Conservation (phyloP, 805 yeast genomes). For the Zygosaccharomyces kombuchaensis region DNA sequence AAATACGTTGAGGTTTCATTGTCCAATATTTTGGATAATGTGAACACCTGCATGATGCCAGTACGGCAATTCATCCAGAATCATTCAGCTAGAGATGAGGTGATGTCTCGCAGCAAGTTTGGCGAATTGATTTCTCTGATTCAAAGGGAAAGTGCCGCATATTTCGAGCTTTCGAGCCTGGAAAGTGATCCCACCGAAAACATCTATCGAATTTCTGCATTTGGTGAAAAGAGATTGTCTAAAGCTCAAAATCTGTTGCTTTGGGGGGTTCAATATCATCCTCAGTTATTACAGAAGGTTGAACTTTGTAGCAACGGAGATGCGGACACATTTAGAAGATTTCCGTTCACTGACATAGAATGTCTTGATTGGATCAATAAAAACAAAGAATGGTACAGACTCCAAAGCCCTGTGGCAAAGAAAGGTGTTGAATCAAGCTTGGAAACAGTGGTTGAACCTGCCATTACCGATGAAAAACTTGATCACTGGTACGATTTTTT, state of each 20-base stretch:
- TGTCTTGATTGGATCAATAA: conserved; percentile 28
- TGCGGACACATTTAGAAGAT: conserved; percentile 12
- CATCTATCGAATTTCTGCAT: conserved; percentile 24
- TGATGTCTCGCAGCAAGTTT: conserved; percentile 3
- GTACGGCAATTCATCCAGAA: conserved; percentile 15
- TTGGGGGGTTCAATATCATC: conserved; percentile 26
- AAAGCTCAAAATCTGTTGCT: conserved; percentile 25
- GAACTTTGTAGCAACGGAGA: conserved; percentile 9
- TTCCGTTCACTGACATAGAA: conserved; percentile 27
- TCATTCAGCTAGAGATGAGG: conserved; percentile 15
- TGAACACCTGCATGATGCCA: conserved; percentile 17
- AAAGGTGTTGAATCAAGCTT: background rate
- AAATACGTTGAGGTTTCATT: conserved; percentile 32
- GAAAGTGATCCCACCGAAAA: conserved; percentile 12
- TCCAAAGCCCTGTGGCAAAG: conserved; percentile 17
- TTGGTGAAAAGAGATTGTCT: conserved; percentile 27
- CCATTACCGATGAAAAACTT: conserved; percentile 12
- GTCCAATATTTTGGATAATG: conserved; percentile 28
- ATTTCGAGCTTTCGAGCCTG: conserved; percentile 14
- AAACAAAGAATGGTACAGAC: conserved; percentile 25
- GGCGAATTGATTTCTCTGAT: conserved; percentile 19
- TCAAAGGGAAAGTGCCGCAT: conserved; percentile 23
- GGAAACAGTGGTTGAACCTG: background rate
- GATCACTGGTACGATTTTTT: conserved; percentile 19
- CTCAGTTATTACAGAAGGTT: conserved; percentile 15